Evolutionary conservation across 73 alveolate genomes (phyloP).

Genomic region (Blepharisma japonicum): DNA sequence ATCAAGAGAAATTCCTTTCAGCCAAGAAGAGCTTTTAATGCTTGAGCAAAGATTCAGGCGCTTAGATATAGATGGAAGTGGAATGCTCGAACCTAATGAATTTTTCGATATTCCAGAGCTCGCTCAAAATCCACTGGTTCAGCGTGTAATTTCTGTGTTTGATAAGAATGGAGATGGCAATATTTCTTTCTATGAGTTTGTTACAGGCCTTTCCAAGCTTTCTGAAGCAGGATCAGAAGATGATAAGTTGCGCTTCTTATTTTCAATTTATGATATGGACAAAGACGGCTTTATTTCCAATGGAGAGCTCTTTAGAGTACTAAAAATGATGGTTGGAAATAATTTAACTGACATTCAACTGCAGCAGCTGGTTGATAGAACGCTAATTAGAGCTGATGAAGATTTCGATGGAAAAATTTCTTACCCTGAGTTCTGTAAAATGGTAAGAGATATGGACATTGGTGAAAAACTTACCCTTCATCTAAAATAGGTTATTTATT

Average conservation of each 20-base stretch:
- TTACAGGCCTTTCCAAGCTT: slow-evolving; percentile 85
- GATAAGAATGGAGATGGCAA: slow-evolving; percentile 94
- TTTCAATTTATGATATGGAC: slow-evolving; percentile 92
- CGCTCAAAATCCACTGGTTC: slow-evolving; percentile 93
- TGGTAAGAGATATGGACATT: slow-evolving; percentile 19
- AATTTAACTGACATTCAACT: slow-evolving; percentile 92
- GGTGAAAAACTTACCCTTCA: slow-evolving; percentile 29
- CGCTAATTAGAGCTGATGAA: slow-evolving; percentile 96
- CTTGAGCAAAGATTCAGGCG: slow-evolving; percentile 72
- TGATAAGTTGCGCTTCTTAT: slow-evolving; percentile 89
- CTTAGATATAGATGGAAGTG: slow-evolving; percentile 89
- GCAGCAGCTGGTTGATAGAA: slow-evolving; percentile 93
- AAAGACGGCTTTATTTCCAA: slow-evolving; percentile 92
- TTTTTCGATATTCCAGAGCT: slow-evolving; percentile 96
- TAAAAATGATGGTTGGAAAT: slow-evolving; percentile 96
- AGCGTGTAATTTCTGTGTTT: slow-evolving; percentile 86
- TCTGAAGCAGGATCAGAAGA: slow-evolving; percentile 86
- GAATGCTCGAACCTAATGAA: slow-evolving; percentile 95
- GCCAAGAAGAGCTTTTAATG: slow-evolving; percentile 27
- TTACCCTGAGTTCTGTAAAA: slow-evolving; percentile 85
- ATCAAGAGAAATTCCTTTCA: slow-evolving; percentile 30
- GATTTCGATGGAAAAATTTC: slow-evolving; percentile 95
- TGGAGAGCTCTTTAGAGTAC: slow-evolving; percentile 93
- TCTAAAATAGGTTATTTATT: not conserved
- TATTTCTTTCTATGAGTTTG: slow-evolving; percentile 93